These are phyloP conservation scores for Microthlaspi erraticum DNA, from an alignment of 345 rosid genomes.

Conservation along the genomic window DNA sequence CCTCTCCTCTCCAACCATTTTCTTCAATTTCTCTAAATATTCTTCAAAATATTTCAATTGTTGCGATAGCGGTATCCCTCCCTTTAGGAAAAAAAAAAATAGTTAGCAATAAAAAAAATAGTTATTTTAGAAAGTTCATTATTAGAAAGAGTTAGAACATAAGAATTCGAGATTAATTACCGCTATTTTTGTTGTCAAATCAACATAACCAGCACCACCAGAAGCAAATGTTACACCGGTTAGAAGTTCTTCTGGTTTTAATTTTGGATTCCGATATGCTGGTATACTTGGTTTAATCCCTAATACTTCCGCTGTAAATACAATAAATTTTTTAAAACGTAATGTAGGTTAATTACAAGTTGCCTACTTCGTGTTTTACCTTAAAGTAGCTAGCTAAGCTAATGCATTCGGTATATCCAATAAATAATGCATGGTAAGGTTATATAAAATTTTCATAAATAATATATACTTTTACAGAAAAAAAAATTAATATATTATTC, in stretches of 20 bases:
- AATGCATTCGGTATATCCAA: not conserved
- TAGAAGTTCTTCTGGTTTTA: constrained; percentile 55
- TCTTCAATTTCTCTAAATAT: constrained; percentile 48
- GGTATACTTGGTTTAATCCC: constrained; percentile 62
- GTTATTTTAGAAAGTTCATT: not conserved
- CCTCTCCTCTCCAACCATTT: constrained; percentile 52
- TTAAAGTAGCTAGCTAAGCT: constrained; percentile 1
- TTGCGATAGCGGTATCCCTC: constrained; percentile 47
- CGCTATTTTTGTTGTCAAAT: constrained; percentile 50
- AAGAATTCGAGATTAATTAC: constrained; percentile 36
- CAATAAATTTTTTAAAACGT: not conserved
- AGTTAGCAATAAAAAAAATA: not conserved
- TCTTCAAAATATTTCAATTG: constrained; percentile 58
- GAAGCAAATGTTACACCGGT: constrained; percentile 81
- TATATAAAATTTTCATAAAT: not conserved
- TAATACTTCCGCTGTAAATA: constrained; percentile 48
- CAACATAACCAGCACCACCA: constrained; percentile 63
- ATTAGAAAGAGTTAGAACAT: not conserved
- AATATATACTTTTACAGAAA: not conserved
- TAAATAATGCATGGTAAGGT: not conserved
- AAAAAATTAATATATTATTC: not conserved
- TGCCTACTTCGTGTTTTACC: not conserved
- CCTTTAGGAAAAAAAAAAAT: constrained; percentile 33
- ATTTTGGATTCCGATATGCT: constrained; percentile 58
- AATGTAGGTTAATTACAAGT: not conserved